A percentile compares a stretch with the other conserved stretches of the same genome.
Conservation (phyloP, 208 protist species). For the Leishmania gerbilli region DNA sequence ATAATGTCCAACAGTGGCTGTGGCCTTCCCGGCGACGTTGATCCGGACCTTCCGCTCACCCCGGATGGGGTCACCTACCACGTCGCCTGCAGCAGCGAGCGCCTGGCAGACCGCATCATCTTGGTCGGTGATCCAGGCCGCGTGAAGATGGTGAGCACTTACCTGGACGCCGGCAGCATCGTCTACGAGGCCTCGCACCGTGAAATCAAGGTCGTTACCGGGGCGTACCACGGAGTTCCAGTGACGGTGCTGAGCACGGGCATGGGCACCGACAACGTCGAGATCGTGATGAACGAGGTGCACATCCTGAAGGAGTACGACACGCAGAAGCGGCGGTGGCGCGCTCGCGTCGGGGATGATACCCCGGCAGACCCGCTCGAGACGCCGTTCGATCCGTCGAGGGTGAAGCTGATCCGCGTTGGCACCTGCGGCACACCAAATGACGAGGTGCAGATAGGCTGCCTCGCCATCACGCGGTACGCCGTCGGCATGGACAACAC, state of each 20-base stretch:
- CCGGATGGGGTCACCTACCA: conserved; percentile 73
- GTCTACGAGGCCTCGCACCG: conserved; percentile 55
- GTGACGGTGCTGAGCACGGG: conserved; percentile 74
- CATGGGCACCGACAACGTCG: conserved; percentile 85
- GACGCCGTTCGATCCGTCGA: conserved; percentile 45
- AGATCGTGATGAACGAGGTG: conserved; percentile 79
- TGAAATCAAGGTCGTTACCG: conserved; percentile 71
- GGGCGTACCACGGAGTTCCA: conserved; percentile 68
- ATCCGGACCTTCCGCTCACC: conserved; percentile 67
- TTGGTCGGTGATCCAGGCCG: conserved; percentile 75
- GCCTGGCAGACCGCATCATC: conserved; percentile 75
- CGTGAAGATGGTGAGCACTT: conserved; percentile 51
- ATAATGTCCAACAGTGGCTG: conserved; percentile 43
- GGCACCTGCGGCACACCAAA: conserved; percentile 76
- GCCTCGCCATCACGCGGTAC: conserved; percentile 65
- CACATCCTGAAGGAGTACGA: conserved; percentile 85
- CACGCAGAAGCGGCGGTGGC: conserved; percentile 40
- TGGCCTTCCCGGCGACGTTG: conserved; percentile 32
- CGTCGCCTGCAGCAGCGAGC: conserved; percentile 39
- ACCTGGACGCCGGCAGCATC: conserved; percentile 65
- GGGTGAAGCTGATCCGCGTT: conserved; percentile 68
- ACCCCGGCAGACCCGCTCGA: conserved; percentile 12
- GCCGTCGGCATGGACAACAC: conserved; percentile 84
- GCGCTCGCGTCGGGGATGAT: conserved; percentile 37
- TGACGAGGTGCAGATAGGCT: conserved; percentile 41